Evolutionary conservation across 108 stramenopile genomes (phyloP), one percentile per base, ranked within the genome.

Genomic region (Skeletonema grethae): DNA sequence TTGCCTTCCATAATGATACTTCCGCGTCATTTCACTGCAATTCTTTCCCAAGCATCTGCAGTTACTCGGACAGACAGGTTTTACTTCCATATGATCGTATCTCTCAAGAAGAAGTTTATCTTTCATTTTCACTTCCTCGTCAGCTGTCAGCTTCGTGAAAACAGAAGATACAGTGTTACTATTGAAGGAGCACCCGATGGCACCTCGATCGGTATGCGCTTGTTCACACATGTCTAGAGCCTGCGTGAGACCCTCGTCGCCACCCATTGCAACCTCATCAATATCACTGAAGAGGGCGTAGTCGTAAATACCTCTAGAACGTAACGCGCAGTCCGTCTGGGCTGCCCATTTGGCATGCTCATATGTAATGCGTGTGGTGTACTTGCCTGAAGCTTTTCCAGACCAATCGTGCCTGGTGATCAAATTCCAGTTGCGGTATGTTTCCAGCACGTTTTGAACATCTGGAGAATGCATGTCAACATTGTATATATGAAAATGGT

Each of bases 301-400:
- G 57, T 80, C 67, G 58, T 43, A 73, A 1, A 62, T 35, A 4
- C 79, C 72, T 24, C 79, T 65, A 61, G 65, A 65, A 22, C 79
- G 65, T 9, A 80, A 55, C 1, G 67, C 79, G 53, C 79, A 80
- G 50, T 80, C 79, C 18, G 79, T 69, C 57, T 80, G 79, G 50
- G 79, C 67, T 39, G 79, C 79, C 79, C 79, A 80, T 65, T 80
- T 80, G 20, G 79, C 79, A 69, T 80, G 79, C 56, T 80, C 79
- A 57, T 80, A 80, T 7, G 79, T 73, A 64, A 63, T 53, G 13
- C 57, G 57, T 45, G 79, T 80, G 38, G 79, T 80, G 61, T 80
- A 80, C 31, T 43, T 43, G 11, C 71, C 71, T 38, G 79, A 80
- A 9, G 68, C 79, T 65, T 80, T 80, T 13, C 16, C 48, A 9